Evolutionary conservation across 2,329 filamentous ascomycete genomes (phyloP).

Genomic region (Aspergillus alliaceus): DNA sequence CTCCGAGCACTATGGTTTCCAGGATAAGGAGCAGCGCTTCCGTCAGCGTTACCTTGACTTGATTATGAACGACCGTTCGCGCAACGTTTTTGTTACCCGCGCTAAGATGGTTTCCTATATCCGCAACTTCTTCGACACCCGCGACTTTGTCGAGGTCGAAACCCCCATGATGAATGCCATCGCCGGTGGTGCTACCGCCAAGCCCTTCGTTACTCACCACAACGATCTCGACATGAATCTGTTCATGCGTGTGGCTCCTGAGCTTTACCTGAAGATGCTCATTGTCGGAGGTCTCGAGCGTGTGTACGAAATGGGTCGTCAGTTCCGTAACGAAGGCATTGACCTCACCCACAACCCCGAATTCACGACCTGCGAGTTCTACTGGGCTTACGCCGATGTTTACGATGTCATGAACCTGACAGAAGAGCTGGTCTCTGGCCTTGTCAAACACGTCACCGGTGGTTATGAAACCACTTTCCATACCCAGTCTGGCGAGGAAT

Average conservation of each 20-base stretch:
- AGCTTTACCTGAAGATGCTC: slow-evolving; percentile 94
- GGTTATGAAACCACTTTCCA: slow-evolving; percentile 82
- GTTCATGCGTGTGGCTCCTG: slow-evolving; percentile 91
- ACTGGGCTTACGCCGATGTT: slow-evolving; percentile 88
- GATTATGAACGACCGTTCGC: slow-evolving; percentile 89
- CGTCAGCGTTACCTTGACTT: slow-evolving; percentile 92
- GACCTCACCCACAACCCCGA: slow-evolving; percentile 97
- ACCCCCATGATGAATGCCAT: slow-evolving; percentile 98
- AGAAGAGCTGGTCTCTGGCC: slow-evolving; percentile 85
- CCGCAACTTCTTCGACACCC: slow-evolving; percentile 81
- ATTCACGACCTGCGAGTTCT: slow-evolving; percentile 97
- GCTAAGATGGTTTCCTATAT: slow-evolving; percentile 88
- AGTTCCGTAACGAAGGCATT: slow-evolving; percentile 92
- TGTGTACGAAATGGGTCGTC: slow-evolving; percentile 92
- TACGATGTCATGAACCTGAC: slow-evolving; percentile 89
- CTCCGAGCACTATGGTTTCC: slow-evolving; percentile 84
- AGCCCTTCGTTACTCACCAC: slow-evolving; percentile 92
- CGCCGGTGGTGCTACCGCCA: slow-evolving; percentile 91
- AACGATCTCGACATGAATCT: slow-evolving; percentile 95
- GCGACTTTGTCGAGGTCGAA: slow-evolving; percentile 90
- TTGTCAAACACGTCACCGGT: slow-evolving; percentile 87
- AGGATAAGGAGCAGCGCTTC: slow-evolving; percentile 90
- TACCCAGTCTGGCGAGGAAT: slow-evolving; percentile 80
- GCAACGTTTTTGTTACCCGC: slow-evolving; percentile 80
- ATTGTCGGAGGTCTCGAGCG: slow-evolving; percentile 92